Percentiles rank a stretch among this genome's conserved stretches.
These are phyloP conservation scores for Suillus bovinus DNA, from an alignment of 768 basidiomycete species.

Conservation along the genomic window DNA sequence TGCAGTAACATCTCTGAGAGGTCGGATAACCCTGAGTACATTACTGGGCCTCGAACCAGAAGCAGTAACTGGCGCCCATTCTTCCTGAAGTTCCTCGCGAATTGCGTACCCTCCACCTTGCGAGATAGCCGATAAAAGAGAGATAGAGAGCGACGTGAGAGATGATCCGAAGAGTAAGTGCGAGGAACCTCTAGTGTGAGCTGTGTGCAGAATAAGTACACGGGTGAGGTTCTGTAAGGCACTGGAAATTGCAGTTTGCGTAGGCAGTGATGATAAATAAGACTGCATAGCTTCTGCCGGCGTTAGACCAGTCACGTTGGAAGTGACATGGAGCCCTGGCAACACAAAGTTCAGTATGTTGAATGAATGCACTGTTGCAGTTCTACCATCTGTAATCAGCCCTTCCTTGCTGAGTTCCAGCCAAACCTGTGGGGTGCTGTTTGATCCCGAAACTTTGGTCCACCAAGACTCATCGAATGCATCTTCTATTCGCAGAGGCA, in stretches of 20 bases:
- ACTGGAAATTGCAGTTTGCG: constrained; percentile 64
- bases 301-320: constrained; percentile 12
- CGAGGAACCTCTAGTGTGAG: constrained; percentile 57
- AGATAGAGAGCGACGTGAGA: constrained; percentile 75
- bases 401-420: constrained; percentile 59
- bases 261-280: constrained; percentile 70
- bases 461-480: constrained; percentile 76
- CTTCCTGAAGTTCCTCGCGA: constrained; percentile 68
- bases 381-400: constrained; percentile 31
- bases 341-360: constrained; percentile 8
- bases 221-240: constrained; percentile 62
- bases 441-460: constrained; percentile 43
- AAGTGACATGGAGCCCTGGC: constrained; percentile 25
- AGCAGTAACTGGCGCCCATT: constrained; percentile 48
- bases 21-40: constrained; percentile 57
- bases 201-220: constrained; percentile 69
- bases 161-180: constrained; percentile 80
- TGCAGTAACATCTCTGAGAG: constrained; percentile 70
- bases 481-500: constrained; percentile 68
- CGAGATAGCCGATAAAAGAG: constrained; percentile 70
- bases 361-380: background rate
- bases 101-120: constrained; percentile 77
- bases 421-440: constrained; percentile 30
- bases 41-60: constrained; percentile 8
- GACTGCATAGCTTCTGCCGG: constrained; percentile 38